phyloP scores from a whole-genome alignment of 1,284 basidiomycete species.

The Malassezia nana region DNA sequence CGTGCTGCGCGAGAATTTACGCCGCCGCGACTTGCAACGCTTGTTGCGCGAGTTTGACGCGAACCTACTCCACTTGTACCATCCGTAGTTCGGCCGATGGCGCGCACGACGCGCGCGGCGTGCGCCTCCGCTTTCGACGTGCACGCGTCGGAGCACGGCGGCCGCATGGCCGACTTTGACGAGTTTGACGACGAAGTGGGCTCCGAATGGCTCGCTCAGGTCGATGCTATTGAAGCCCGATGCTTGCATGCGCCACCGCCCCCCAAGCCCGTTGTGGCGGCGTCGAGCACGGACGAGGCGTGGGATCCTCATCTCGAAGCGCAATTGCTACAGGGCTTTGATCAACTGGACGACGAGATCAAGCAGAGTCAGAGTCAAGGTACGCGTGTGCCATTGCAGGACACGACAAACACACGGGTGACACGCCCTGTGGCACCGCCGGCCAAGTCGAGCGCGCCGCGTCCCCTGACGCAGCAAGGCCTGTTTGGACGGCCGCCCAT shows the following conservation, averaged over 20 bases:
- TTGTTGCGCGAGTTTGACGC: conserved; percentile 28
- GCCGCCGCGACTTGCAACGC: conserved; percentile 23
- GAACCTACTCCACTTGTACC: conserved; percentile 34
- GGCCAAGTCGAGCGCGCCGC: not conserved
- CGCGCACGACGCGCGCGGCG: not conserved
- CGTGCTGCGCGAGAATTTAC: conserved; percentile 26
- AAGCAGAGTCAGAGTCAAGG: not conserved
- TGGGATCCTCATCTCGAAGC: conserved; percentile 10
- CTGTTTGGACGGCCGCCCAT: conserved; percentile 9
- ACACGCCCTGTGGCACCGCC: not conserved
- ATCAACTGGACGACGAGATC: conserved; percentile 27
- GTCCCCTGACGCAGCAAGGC: conserved; percentile 13
- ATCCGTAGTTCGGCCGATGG: conserved; percentile 24
- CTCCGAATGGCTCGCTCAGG: not conserved
- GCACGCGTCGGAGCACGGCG: not conserved
- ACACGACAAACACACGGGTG: not conserved
- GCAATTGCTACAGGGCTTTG: conserved; percentile 9
- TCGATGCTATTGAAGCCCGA: conserved; percentile 5
- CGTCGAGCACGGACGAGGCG: not conserved
- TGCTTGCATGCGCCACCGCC: not conserved
- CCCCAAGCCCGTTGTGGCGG: not conserved
- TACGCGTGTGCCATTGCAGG: not conserved
- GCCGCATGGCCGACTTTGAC: conserved; percentile 16
- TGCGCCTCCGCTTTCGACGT: not conserved
- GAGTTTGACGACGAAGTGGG: conserved; percentile 22